Base-by-base conservation (phyloP, 2,329 filamentous ascomycete species). In the Calonectria ilicicola region DNA sequence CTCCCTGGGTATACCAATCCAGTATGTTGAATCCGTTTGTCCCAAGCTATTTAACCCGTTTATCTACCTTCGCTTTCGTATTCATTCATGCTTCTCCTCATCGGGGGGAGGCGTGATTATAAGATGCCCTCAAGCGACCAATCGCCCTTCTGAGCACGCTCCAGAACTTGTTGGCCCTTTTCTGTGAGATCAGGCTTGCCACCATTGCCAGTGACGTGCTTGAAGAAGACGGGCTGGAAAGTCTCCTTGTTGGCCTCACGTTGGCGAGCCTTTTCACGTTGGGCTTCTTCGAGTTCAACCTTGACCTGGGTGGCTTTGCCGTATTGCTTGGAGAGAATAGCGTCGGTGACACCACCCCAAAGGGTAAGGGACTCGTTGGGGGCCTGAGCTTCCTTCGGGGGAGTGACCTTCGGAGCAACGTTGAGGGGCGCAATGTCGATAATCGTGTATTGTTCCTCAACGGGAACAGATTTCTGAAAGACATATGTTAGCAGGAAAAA, bases 181-280 rank as follows among this genome's bases (percentile, higher is more conserved):
- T 88, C 87, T 5, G 88, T 90, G 74, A 91, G 84, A 47, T 89
- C 86, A 1, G 89, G 89, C 80, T 88, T 88, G 69, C 89, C 89
- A 62, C 86, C 87, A 72, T 90, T 90, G 77, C 89, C 89, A 12
- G 86, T 87, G 67, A 86, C 84, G 79, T 90, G 88, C 77, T 86
- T 92, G 84, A 99, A 99, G 85, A 98, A 99, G 51, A 95, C 89
- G n/a, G 97, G 97, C 76, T 92, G 88, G 92, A 94, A 99, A 40
- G 91, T 89, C 71, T 90, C 89, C 15, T 92, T 90, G 17, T 89
- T 89, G 53, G 89, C 89, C 81, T 96, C 93, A 51, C 97, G 89
- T 81, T 96, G 92, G 27, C 95, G 92, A 1, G 95, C 96, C 85
- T 95, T 96, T 79, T 94, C 91, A 38, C 97, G 90, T 85, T 99